Evolutionary conservation across 2,329 filamentous ascomycete genomes (phyloP), one percentile per base, ranked within the genome.

Genomic region (Fusarium sambucinum): DNA sequence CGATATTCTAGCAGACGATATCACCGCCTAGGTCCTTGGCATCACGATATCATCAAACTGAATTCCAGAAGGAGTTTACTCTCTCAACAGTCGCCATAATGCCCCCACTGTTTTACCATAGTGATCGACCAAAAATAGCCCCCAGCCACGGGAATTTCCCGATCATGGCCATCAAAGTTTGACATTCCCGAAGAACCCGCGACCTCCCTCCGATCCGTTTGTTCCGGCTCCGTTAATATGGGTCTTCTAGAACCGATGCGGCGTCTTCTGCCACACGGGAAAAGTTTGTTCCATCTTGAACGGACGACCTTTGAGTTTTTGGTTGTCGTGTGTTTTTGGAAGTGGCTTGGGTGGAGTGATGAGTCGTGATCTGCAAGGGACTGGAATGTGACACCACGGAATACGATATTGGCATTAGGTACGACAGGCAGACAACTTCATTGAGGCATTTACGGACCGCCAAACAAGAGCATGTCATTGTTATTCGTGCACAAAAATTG

Each of bases 341-440:
- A 51, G 47, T 21, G 33, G 33, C 32, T 40, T 21, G 13, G 47
- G 32, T 40, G 33, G 33, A 38, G 23, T 7, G 19, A 38, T 27
- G 3, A 8, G 32, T 40, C 16, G 10, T 6, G 33, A 51, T 51
- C 47, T 25, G n/a, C 33, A 21, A 11, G n/a, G 7, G 1, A 27
- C 47, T 51, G 47, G 47, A 51, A 51, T 51, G 47, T 51, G 33
- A 16, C 4, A 25, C n/a, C 3, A 8, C 0, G 10, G n/a, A 51
- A 51, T 37, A 29, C 47, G 33, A 51, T 13, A 16, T 11, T 29
- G 33, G 13, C 1, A 21, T 29, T 7, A 17, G 14, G 32, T 11
- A 29, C 25, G 13, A 29, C 0, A 10, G 13, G 2, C 1, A 21
- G 0, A 0, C 1, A 14, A 13, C n/a, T 11, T 37, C 6, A 2